Conservation (phyloP, 345 rosid genomes). For the Cardamine chenopodiifolia region DNA sequence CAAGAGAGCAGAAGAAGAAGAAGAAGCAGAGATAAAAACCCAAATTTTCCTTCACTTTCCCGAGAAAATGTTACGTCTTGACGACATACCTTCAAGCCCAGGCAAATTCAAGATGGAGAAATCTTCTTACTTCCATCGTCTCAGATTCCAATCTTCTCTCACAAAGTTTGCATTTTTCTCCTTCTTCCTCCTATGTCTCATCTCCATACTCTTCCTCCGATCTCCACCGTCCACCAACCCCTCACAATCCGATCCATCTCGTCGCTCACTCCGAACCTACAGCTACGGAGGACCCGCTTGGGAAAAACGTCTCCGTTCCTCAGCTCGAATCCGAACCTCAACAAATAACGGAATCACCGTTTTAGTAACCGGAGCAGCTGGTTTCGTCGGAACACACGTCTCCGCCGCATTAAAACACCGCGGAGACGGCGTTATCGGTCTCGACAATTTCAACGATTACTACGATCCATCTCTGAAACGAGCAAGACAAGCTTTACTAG, state of each 20-base stretch:
- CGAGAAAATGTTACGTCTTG: slow-evolving; percentile 69
- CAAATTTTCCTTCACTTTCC: slow-evolving; percentile 15
- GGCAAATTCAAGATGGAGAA: slow-evolving; percentile 98
- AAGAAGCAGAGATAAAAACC: not conserved
- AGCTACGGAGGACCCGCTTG: slow-evolving; percentile 82
- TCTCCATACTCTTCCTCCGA: slow-evolving; percentile 83
- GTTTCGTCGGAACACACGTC: slow-evolving; percentile 93
- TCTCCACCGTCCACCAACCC: slow-evolving; percentile 59
- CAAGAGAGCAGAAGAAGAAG: not conserved
- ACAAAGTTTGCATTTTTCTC: slow-evolving; percentile 87
- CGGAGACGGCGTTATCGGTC: slow-evolving; percentile 85
- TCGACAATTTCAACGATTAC: slow-evolving; percentile 89
- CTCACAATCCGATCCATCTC: slow-evolving; percentile 70
- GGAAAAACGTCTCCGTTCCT: slow-evolving; percentile 68
- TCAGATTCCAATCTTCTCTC: slow-evolving; percentile 74
- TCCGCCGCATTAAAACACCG: slow-evolving; percentile 78
- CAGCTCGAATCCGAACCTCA: slow-evolving; percentile 67
- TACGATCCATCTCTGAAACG: slow-evolving; percentile 83
- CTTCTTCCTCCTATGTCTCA: slow-evolving; percentile 67
- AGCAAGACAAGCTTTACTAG: slow-evolving; percentile 84
- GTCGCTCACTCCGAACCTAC: slow-evolving; percentile 74
- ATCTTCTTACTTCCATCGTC: slow-evolving; percentile 57
- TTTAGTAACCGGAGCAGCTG: slow-evolving; percentile 90
- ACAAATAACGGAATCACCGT: slow-evolving; percentile 68
- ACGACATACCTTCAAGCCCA: slow-evolving; percentile 79